Base-by-base conservation (phyloP, 495 filamentous ascomycete genomes). In the Staphylotrichum tortipilum region DNA sequence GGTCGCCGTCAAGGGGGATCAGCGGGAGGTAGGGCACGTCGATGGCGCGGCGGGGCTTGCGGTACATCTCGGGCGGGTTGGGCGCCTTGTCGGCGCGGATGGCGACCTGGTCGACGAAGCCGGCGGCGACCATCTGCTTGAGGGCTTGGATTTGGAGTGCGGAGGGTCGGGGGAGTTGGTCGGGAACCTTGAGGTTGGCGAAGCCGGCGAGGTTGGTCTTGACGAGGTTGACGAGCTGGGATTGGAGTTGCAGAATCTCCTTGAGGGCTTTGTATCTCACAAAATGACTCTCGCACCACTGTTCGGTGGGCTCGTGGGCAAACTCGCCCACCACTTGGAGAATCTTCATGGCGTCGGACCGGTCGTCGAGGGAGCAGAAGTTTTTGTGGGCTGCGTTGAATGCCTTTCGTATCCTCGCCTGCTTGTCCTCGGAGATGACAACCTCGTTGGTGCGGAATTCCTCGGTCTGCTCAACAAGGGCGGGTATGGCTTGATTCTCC, bases 61-160 rank as follows among this genome's bases (percentile, higher is more conserved):
- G 75, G 4, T 72, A 63, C 49, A 79, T 73, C 47, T 85, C 82
- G 3, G 86, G 86, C 1, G 88, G 85, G 15, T 74, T 74, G 4
- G 88, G 86, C 0, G 85, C 73, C 9, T 91, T 73, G 63, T 97
- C 90, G 3, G 89, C 88, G 51, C 92, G 88, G 60, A 97, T 91
- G 44, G 94, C 94, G 42, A 99, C 77, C 50, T 96, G 85, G 69
- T 97, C 94, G 55, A 99, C 83, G 71, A 95, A 99, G 3, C 89
- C 94, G 0, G 89, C 85, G 0, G 90, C 86, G 41, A 88, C 78
- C 60, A 97, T 90, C 62, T 95, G 88, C 59, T 90, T 89, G 8
- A 99, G 75, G 1, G 87, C 81, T 53, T 86, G 84, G 26, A 91
- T 63, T 55, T 94, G 85, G 38, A 83, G 82, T 0, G 78, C 55